Evolutionary conservation across 1,139 yeast genomes (phyloP), one percentile per base, ranked within the genome.

Genomic region (Yamadazyma songkhlaensis): DNA sequence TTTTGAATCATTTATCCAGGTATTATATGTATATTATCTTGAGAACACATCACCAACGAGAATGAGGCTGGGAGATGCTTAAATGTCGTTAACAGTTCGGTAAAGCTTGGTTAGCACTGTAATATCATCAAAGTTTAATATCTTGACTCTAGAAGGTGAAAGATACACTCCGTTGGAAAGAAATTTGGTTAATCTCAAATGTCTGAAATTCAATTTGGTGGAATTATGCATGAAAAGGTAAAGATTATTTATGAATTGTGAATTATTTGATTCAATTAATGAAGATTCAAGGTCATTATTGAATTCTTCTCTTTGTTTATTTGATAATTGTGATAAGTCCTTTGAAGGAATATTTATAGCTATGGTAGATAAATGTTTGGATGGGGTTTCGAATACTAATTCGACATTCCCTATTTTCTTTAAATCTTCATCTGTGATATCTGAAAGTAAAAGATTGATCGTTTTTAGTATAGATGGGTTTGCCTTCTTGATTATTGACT

Each of bases 161-260:
- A 39, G 12, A 4, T 20, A 15, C 17, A 61, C 37, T 25, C 59
- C 44, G 20, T 45, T 42, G 23, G 59, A 50, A 3, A 43, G 43
- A 32, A 62, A 54, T 38, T 49, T 50, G 7, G 45, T 41, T 13
- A 62, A 42, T 8, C 43, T 41, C 34, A 61, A 43, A 23, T 53
- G 51, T 10, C 47, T 45, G 28, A 62, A 51, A 24, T 49, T 46
- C 4, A 62, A 31, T 20, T 49, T 50, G n/a, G 61, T 55, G 4
- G 47, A 39, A 6, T 38, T 31, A 30, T 50, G 43, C 37, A 61
- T 36, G 32, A 53, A 59, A 9, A 35, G 40, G 36, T 50, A 22
- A 4, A 39, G 21, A 14, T 35, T 29, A 20, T 25, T 25, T 3
- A 35, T 29, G 25, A 38, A 39, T 8, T 25, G n/a, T 12, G 29